These are phyloP conservation scores for Sporothrix schenckii DNA, from an alignment of 2,329 filamentous ascomycete species.

Conservation along the genomic window DNA sequence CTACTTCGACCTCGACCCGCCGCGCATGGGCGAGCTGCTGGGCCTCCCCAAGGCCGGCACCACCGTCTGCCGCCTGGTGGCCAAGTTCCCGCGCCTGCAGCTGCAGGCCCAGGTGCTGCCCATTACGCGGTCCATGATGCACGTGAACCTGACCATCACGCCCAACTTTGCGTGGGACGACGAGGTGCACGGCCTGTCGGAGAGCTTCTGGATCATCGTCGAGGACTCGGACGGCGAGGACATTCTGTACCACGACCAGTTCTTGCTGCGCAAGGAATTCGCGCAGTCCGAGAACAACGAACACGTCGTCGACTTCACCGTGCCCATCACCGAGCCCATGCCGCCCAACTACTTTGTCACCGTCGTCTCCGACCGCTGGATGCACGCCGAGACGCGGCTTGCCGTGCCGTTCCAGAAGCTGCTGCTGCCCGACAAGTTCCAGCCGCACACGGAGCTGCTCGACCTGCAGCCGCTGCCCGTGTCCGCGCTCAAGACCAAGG, in stretches of 20 bases:
- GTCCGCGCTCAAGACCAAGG: constrained; percentile 79
- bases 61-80: constrained; percentile 80
- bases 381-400: constrained; percentile 93
- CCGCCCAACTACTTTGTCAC: constrained; percentile 98
- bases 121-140: constrained; percentile 89
- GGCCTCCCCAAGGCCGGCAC: constrained; percentile 84
- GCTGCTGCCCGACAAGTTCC: constrained; percentile 92
- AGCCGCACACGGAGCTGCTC: constrained; percentile 86
- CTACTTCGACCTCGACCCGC: constrained; percentile 95
- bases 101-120: constrained; percentile 93
- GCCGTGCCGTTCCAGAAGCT: constrained; percentile 95
- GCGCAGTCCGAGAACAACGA: constrained; percentile 84
- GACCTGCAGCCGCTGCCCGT: constrained; percentile 91
- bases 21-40: constrained; percentile 91
- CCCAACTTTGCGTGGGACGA: constrained; percentile 98
- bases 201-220: constrained; percentile 95
- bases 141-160: constrained; percentile 85
- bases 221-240: constrained; percentile 98
- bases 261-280: constrained; percentile 87
- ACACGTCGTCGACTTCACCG: constrained; percentile 93
- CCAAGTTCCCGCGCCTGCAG: constrained; percentile 91
- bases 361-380: constrained; percentile 93
- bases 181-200: constrained; percentile 78
- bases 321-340: constrained; percentile 96
- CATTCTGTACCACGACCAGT: constrained; percentile 91